A percentile compares a stretch with the other conserved stretches of the same genome.
These are phyloP conservation scores for Heterotrichella gracilis DNA, from an alignment of 352 stramenopile genomes.

Conservation along the genomic window DNA sequence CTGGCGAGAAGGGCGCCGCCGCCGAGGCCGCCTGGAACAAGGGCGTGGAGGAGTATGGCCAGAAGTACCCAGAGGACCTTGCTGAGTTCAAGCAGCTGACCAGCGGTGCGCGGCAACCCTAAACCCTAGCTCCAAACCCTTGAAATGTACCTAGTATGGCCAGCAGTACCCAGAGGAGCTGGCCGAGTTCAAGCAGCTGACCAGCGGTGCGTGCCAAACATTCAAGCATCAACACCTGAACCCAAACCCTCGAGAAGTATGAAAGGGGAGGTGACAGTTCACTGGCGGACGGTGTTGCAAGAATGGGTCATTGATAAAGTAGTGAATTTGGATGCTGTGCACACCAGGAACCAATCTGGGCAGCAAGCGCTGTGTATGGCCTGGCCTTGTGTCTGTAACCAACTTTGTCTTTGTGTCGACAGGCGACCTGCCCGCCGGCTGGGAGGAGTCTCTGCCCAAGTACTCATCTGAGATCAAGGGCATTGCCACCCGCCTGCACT, in stretches of 20 bases:
- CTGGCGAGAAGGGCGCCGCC: slow-evolving; percentile 27
- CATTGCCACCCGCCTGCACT: slow-evolving; percentile 60
- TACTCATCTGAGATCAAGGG: slow-evolving; percentile 46
- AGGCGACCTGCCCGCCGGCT: slow-evolving; percentile 54
- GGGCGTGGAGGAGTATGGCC: slow-evolving; percentile 53
- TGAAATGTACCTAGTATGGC: too few species aligned
- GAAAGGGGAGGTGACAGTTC: too few species aligned
- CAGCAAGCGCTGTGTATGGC: too few species aligned
- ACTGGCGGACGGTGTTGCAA: too few species aligned
- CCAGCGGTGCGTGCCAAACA: slow-evolving; percentile 38
- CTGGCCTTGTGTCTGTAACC: too few species aligned
- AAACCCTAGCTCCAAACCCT: too few species aligned
- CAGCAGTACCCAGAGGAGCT: slow-evolving; percentile 51
- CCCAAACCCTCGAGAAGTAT: too few species aligned
- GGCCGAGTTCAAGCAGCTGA: slow-evolving; percentile 60
- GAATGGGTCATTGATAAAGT: too few species aligned
- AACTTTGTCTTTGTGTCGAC: too few species aligned
- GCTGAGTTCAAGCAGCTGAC: slow-evolving; percentile 67
- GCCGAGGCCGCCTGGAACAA: slow-evolving; percentile 48
- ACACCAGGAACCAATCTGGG: too few species aligned
- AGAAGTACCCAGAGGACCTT: slow-evolving; percentile 50
- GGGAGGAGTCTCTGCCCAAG: slow-evolving; percentile 52
- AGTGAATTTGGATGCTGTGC: too few species aligned
- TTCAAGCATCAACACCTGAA: too few species aligned
- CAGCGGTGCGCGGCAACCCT: slow-evolving; percentile 33